Base-by-base conservation (phyloP, 2,329 filamentous ascomycete species). In the Paraphoma chrysanthemicola region DNA sequence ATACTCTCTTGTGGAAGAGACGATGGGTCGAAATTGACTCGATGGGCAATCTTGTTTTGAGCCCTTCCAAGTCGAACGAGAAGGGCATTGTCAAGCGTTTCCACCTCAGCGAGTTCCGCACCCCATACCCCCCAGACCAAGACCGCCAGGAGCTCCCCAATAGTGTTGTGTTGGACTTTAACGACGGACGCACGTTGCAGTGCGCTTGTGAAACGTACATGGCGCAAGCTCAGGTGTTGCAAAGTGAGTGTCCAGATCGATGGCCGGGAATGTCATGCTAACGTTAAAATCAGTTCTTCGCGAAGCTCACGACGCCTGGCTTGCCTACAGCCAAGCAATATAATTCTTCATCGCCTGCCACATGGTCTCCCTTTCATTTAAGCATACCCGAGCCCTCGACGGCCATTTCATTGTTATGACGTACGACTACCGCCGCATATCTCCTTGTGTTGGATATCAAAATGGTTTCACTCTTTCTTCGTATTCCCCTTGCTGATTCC, bases 1-100 rank as follows among this genome's bases (percentile, higher is more conserved):
- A 98, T 73, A 96, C 92, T 52, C 83, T 99, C 45, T 84, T 99
- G 11, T 99, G 95, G 95, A 99, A 98, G 81, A 90, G 94, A 52
- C 88, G 95, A 57, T 93, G 90, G 69, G 88, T 97, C 78, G 90
- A 90, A 62, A 86, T 99, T 54, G 93, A 98, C 75, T 87, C 88
- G 8, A 84, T 90, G 57, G 95, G 94, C 16, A 93, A 90, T 77
- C 81, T 99, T 39, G 88, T 96, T 55, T 84, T 99, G 59, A 91
- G 89, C 42, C 84, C 88, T 8, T 85, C 89, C 16, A 87, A 88
- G 59, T 85, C 87, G 17, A 86, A 86, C 63, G 82, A 84, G 46
- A 85, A 77, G 80, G 87, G 75, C 82, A 85, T 82, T 79, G 86
- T 88, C 53, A 93, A 93, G 79, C 88, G 90, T 57, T 98, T 92